These are phyloP conservation scores for Fragaria vesca DNA, from an alignment of 306 rosid genomes.

Conservation along the genomic window DNA sequence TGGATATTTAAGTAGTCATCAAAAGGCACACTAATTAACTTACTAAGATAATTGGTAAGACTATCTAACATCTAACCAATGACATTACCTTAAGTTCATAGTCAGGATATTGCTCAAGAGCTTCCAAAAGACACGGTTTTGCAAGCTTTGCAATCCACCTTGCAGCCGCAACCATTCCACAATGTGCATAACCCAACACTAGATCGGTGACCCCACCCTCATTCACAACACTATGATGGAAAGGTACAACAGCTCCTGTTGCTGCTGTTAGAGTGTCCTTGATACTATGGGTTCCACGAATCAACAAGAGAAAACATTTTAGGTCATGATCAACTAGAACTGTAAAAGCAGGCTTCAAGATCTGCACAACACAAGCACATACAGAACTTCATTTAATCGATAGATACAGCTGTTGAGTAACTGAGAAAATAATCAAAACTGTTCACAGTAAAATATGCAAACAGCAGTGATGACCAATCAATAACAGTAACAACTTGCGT, in stretches of 20 bases:
- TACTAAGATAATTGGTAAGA: neutral
- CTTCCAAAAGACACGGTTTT: slow-evolving; percentile 74
- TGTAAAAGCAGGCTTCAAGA: slow-evolving; percentile 96
- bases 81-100: slow-evolving; percentile 66
- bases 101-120: slow-evolving; percentile 55
- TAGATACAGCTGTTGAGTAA: neutral
- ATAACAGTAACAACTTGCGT: slow-evolving; percentile 3
- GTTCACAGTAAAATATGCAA: neutral
- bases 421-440: neutral
- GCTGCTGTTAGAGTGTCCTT: slow-evolving; percentile 94
- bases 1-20: neutral
- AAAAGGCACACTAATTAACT: neutral
- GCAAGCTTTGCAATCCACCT: slow-evolving; percentile 91
- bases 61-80: neutral
- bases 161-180: slow-evolving; percentile 99
- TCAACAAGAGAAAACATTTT: slow-evolving; percentile 65
- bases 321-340: slow-evolving; percentile 61
- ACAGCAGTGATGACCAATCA: neutral
- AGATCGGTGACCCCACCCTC: slow-evolving; percentile 84
- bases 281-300: slow-evolving; percentile 95
- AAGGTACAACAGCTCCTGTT: slow-evolving; percentile 90
- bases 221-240: slow-evolving; percentile 80
- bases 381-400: slow-evolving; percentile 7
- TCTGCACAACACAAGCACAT: slow-evolving; percentile 50
- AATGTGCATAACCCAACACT: slow-evolving; percentile 93